Evolutionary conservation across 352 stramenopile species (phyloP), one percentile per base, ranked within the genome.

Genomic region (Pythium oligandrum): DNA sequence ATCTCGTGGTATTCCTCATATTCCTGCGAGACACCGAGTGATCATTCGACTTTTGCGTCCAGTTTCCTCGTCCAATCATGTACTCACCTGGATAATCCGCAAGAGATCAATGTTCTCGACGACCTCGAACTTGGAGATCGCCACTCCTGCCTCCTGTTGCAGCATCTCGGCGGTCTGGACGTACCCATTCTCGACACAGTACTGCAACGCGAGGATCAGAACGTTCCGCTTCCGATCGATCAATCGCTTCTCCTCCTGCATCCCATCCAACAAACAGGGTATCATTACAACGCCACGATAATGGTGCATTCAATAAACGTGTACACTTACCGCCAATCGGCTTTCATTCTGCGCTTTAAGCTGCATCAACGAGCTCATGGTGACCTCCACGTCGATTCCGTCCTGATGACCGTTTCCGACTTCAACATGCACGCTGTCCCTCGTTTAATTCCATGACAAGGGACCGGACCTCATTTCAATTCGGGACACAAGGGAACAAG

Each of bases 1-100:
- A 97, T 89, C 61, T 96, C 78, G 36, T 97, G 84, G 55, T 92
- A 97, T 30, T 96, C 86, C 66, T 97, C 84, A 59, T 92, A 97
- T 44, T 97, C 87, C 80, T 96, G 61, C 3, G 69, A 57, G 3
- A 6, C 32, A 57, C 12, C 33, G 12, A 32, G 11, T 7, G 36
- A n/a, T 57, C 33, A 40, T 26, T 26, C 17, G 17, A 26, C 17
- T 26, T 26, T 26, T 26, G 17, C 17, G 17, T 26, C 17, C 17
- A 26, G 17, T 26, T 26, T 26, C 17, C 17, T 26, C 17, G 17
- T 26, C 17, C 17, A 26, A 42, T 32, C 44, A 34, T 12, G 12
- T 12, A 58, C 53, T 40, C 53, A 89, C 78, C 66, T 92, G 83
- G 10, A 94, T 66, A 38, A 93, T 93, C 3, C 82, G 72, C 40